Base-by-base conservation (phyloP, 2,329 filamentous ascomycete species). In the Epichloe hybrida region DNA sequence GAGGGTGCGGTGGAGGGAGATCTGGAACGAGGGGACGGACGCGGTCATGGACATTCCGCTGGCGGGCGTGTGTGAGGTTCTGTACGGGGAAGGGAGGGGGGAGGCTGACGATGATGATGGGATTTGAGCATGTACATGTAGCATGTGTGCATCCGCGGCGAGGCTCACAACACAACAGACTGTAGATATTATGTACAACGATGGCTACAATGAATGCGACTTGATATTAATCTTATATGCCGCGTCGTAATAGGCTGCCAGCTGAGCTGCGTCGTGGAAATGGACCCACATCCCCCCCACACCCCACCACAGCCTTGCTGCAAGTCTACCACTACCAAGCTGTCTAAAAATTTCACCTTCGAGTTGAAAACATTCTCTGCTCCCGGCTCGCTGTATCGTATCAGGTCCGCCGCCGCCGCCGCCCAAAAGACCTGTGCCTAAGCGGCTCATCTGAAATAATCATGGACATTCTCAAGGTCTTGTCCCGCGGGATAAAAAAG, bases 41-140 rank as follows among this genome's bases (percentile, higher is more conserved):
- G 93, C 89, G 1, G 93, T 97, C 7, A 86, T 98, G 86, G 93
- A 98, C 69, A 84, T 98, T 46, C 93, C 93, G 7, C 78, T 97
- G 57, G 90, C 89, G 9, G 93, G 91, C 0, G 91, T 97, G 2
- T 97, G 91, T 63, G 90, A 98, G 70, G 82, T 98, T 36, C 65
- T 98, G 21, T 98, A 97, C 66, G 90, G 88, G 0, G 77, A 79
- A 64, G 70, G 61, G 55, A 69, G 58, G 52, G 66, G n/a, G 15
- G 59, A 39, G 3, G 27, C 2, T 7, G 52, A 51, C 5, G 35
- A 34, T 23, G 31, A 39, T n/a, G 34, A 40, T 27, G 40, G 8
- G 4, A 11, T 11, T 11, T 31, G 31, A 31, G 31, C 31, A 31
- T 31, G 31, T 31, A 3, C 31, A 31, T 31, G 31, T 31, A 3